These are phyloP conservation scores for Penicillium fimorum DNA, from an alignment of 495 filamentous ascomycete species.

Conservation along the genomic window DNA sequence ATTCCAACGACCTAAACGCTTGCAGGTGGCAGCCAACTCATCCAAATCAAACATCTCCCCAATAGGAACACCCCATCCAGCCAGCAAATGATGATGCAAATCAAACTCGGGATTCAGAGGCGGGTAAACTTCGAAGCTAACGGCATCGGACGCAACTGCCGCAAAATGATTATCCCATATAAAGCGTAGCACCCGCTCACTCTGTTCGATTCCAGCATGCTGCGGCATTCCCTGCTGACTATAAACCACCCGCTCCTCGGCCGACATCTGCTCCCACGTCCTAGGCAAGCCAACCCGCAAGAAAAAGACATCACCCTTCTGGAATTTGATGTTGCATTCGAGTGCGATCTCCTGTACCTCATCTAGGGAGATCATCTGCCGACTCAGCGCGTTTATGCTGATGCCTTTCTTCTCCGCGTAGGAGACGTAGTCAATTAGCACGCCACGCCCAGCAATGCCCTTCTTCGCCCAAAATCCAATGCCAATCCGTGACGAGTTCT, in stretches of 20 bases:
- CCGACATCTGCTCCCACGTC: slow-evolving; percentile 44
- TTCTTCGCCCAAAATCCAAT: slow-evolving; percentile 48
- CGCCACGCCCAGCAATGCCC: slow-evolving; percentile 56
- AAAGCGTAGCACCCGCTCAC: slow-evolving; percentile 63
- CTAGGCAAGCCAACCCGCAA: slow-evolving; percentile 64
- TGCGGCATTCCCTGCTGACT: slow-evolving; percentile 44
- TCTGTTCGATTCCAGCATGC: slow-evolving; percentile 62
- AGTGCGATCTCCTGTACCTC: slow-evolving; percentile 47
- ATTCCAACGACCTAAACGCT: slow-evolving; percentile 59
- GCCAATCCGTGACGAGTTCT: slow-evolving; percentile 51
- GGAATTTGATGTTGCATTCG: slow-evolving; percentile 59
- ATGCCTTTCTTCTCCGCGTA: slow-evolving; percentile 49
- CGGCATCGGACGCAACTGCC: slow-evolving; percentile 61
- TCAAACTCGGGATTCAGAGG: slow-evolving; percentile 48
- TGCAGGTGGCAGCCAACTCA: slow-evolving; percentile 50
- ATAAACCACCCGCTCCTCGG: slow-evolving; percentile 36
- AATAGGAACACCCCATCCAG: slow-evolving; percentile 65
- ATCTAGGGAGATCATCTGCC: slow-evolving; percentile 59
- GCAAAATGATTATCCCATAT: slow-evolving; percentile 71
- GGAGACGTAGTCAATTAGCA: slow-evolving; percentile 55
- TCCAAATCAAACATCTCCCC: slow-evolving; percentile 67
- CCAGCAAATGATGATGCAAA: slow-evolving; percentile 65
- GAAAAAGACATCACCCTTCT: slow-evolving; percentile 66
- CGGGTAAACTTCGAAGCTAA: slow-evolving; percentile 66
- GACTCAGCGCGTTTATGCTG: slow-evolving; percentile 55